Conservation (phyloP, 768 basidiomycete species). For the Lactarius akahatsu region DNA sequence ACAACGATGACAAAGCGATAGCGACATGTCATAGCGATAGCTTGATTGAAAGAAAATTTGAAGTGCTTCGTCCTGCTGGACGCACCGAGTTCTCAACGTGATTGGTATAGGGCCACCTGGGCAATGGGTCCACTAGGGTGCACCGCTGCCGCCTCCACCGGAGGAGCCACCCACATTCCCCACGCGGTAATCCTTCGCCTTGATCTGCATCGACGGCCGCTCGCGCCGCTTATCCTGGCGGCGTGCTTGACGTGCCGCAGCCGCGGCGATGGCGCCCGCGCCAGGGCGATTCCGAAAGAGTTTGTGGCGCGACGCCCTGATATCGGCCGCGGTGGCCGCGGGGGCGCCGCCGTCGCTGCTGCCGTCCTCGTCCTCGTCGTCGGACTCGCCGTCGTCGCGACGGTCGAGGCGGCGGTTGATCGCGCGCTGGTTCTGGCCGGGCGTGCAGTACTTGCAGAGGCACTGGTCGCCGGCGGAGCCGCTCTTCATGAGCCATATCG, state of each 20-base stretch:
- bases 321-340: not conserved
- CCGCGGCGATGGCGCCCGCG: not conserved
- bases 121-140: not conserved
- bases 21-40: no score
- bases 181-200: constrained; percentile 16
- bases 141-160: not conserved
- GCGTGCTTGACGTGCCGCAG: not conserved
- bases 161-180: not conserved
- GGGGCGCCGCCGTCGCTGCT: not conserved
- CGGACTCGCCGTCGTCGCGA: not conserved
- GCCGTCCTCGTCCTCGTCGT: no score
- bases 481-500: constrained; percentile 28
- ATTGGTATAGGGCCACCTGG: no score
- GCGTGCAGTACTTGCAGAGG: constrained; percentile 14
- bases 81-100: no score
- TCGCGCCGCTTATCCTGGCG: not conserved
- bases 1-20: no score
- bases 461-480: not conserved
- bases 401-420: constrained; percentile 5
- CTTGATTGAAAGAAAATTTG: no score
- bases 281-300: not conserved
- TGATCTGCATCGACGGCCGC: not conserved
- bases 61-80: no score
- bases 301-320: not conserved
- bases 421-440: constrained; percentile 5